Evolutionary conservation across 2,329 filamentous ascomycete genomes (phyloP).

Genomic region (Hansfordia pulvinata): DNA sequence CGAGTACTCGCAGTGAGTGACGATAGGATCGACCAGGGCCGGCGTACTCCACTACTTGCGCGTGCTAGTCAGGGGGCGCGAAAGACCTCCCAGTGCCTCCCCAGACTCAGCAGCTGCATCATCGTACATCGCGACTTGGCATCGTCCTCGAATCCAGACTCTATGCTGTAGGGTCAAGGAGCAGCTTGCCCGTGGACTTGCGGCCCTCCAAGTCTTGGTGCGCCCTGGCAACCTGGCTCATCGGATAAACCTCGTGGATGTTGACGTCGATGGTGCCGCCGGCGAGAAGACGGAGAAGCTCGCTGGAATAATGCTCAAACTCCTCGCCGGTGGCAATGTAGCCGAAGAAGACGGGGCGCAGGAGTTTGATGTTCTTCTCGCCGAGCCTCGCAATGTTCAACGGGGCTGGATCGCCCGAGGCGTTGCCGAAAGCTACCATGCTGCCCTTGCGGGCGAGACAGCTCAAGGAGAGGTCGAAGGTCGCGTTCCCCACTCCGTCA

Average conservation of each 20-base stretch:
- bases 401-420: conserved; percentile 63
- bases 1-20: no score
- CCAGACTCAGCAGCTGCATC: no score
- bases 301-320: conserved; percentile 52
- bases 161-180: conserved; percentile 34
- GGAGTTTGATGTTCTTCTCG: conserved; percentile 63
- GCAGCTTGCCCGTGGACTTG: conserved; percentile 71
- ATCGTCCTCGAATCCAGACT: not conserved
- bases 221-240: conserved; percentile 58
- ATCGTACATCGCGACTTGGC: not conserved
- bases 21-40: no score
- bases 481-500: conserved; percentile 74
- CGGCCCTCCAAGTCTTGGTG: conserved; percentile 69
- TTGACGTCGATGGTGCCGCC: conserved; percentile 57
- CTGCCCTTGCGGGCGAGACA: conserved; percentile 65
- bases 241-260: conserved; percentile 64
- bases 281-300: conserved; percentile 60
- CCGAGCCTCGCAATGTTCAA: conserved; percentile 40
- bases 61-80: no score
- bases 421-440: conserved; percentile 70
- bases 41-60: no score
- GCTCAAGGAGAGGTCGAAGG: conserved; percentile 68
- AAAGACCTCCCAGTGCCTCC: no score
- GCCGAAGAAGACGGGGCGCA: conserved; percentile 59
- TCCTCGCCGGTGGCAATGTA: conserved; percentile 61